Base-by-base conservation (phyloP, 352 stramenopile species). In the Phytophthora syringae region DNA sequence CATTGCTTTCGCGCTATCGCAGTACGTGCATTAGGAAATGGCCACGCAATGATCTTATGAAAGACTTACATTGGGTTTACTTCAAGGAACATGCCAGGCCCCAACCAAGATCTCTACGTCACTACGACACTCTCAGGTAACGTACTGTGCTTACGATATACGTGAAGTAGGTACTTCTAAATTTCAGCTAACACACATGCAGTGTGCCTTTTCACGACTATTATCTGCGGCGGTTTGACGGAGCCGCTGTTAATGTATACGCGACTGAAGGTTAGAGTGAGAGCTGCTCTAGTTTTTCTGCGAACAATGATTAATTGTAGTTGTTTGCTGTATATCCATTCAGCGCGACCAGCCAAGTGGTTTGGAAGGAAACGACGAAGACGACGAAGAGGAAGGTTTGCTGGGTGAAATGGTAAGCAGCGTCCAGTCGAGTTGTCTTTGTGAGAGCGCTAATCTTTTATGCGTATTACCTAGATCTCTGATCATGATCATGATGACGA, bases 121-220 rank as follows among this genome's bases (percentile, higher is more conserved):
- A 92, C 83, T 13, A 92, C 83, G 6, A 92, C 83, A 24, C 70
- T 92, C 0, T 86, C 79, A 25, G 78, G 80, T 86, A 70, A 21
- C 30, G 22, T n/a, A 5, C 7, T n/a, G 15, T 9, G 7, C 7
- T 47, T 11, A 13, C 1, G 30, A 37, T 37, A 37, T 37, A 32
- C 28, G 42, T 37, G 32, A n/a, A 42, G 3, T 18, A 22, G 4
- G n/a, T n/a, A n/a, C n/a, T n/a, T n/a, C 22, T n/a, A 22, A 37
- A 44, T n/a, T 28, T 13, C 20, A 20, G 16, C 22, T 54, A 20
- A 28, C 11, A n/a, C 20, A 21, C 56, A 22, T 28, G 16, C 30
- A 87, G 83, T 99, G 36, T 97, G 98, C 18, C 96, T 99, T 42
- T 98, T 99, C 70, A 99, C 96, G 3, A 99, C 96, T 2, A 82